A percentile compares a stretch with the other conserved stretches of the same genome.
These are phyloP conservation scores for Allium cepa DNA, from an alignment of 106 monocot genomes.

Conservation along the genomic window DNA sequence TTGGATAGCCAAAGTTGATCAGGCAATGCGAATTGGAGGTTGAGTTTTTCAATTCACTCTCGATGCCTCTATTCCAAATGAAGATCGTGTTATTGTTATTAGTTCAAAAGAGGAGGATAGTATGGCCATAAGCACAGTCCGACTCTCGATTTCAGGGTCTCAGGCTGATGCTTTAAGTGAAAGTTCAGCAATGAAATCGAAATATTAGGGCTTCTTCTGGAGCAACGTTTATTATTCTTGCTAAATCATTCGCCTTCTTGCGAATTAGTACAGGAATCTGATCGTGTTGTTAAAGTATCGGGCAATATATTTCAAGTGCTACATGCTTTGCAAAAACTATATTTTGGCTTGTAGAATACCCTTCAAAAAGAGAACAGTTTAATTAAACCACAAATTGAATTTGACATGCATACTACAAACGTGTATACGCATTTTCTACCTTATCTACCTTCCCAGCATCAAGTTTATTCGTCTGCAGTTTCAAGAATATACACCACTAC, in stretches of 20 bases:
- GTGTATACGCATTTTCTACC: background rate
- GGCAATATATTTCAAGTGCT: constrained; percentile 9
- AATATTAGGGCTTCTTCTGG: constrained; percentile 4
- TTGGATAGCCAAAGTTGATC: too few species aligned
- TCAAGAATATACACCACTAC: constrained; percentile 1
- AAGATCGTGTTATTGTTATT: constrained; percentile 10
- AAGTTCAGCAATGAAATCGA: background rate
- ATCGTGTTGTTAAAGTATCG: constrained; percentile 11
- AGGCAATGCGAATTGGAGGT: too few species aligned
- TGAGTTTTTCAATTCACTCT: too few species aligned
- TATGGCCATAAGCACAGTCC: background rate
- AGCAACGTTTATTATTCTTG: constrained; percentile 2
- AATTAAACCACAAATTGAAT: background rate
- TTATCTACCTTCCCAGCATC: background rate
- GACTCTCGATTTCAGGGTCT: constrained; percentile 9
- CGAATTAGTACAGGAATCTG: constrained; percentile 7
- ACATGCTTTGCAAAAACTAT: constrained; percentile 1
- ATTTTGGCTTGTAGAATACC: background rate
- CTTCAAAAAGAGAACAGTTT: background rate
- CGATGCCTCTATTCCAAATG: too few species aligned
- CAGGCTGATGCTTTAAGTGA: constrained; percentile 4
- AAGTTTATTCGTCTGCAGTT: background rate
- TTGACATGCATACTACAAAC: constrained; percentile 1
- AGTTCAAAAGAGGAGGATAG: constrained; percentile 1
- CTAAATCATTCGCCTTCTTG: constrained; percentile 8